Percentiles rank a stretch among this genome's conserved stretches.
phyloP scores from a whole-genome alignment of 2,329 filamentous ascomycete species.

The Arthroderma sp. region DNA sequence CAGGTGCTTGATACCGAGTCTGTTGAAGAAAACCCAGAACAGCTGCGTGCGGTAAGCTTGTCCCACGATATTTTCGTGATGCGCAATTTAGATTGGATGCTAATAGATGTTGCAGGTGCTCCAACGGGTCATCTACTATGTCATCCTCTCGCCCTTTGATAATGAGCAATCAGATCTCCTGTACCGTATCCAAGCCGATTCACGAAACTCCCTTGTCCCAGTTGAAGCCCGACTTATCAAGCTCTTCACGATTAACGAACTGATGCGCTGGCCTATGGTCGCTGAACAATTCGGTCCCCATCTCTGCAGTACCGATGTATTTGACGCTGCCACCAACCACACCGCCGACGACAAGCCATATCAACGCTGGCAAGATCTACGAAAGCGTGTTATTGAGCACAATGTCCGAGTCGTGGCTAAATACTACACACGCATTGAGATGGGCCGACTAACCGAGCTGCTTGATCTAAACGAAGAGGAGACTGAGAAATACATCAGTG shows the following conservation, averaged over 20 bases:
- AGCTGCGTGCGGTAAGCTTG: slow-evolving; percentile 65
- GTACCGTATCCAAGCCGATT: slow-evolving; percentile 78
- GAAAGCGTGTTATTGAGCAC: slow-evolving; percentile 98
- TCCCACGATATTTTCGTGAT: neutral
- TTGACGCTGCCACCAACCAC: slow-evolving; percentile 50
- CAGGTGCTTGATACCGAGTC: slow-evolving; percentile 94
- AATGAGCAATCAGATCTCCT: slow-evolving; percentile 97
- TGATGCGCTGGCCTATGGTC: slow-evolving; percentile 97
- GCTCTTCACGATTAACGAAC: slow-evolving; percentile 85
- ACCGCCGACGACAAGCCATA: slow-evolving; percentile 64
- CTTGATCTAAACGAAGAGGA: slow-evolving; percentile 88
- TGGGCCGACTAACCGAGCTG: slow-evolving; percentile 77
- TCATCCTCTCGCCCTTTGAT: slow-evolving; percentile 91
- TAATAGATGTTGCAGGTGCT: slow-evolving; percentile 49
- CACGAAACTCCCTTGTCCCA: slow-evolving; percentile 64
- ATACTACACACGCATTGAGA: slow-evolving; percentile 96
- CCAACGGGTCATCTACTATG: slow-evolving; percentile 92
- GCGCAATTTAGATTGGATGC: neutral
- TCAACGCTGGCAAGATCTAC: slow-evolving; percentile 82
- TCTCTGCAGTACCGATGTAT: slow-evolving; percentile 80
- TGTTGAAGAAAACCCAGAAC: slow-evolving; percentile 76
- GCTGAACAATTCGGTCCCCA: slow-evolving; percentile 79
- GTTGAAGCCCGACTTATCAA: slow-evolving; percentile 78
- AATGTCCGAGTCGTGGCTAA: slow-evolving; percentile 96
- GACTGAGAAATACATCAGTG: slow-evolving; percentile 97